Evolutionary conservation across 2,329 filamentous ascomycete genomes (phyloP).

Genomic region (Colletotrichum ledebouriae): DNA sequence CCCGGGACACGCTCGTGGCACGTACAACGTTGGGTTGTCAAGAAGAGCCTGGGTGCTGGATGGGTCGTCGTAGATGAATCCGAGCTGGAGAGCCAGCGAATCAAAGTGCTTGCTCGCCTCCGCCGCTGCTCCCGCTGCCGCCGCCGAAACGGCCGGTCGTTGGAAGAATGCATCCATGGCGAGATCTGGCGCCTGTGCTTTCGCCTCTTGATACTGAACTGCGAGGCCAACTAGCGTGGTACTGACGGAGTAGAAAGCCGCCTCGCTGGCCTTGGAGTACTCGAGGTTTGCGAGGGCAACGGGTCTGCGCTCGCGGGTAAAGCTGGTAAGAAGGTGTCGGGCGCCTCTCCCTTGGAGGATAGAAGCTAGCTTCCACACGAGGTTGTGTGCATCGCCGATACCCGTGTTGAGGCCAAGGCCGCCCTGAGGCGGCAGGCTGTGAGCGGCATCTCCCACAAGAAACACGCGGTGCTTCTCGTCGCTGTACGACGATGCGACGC

Average conservation of each 20-base stretch:
- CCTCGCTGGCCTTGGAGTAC: constrained; percentile 35
- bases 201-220: constrained; percentile 23
- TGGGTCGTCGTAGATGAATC: constrained; percentile 29
- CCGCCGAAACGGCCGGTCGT: constrained; percentile 7
- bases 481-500: constrained; percentile 27
- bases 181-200: constrained; percentile 9
- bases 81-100: constrained; percentile 36
- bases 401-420: constrained; percentile 72
- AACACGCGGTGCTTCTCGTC: constrained; percentile 47
- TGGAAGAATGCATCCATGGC: constrained; percentile 26
- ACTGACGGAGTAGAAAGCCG: constrained; percentile 34
- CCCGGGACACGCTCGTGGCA: constrained; percentile 27
- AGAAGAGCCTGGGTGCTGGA: constrained; percentile 12
- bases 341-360: constrained; percentile 15
- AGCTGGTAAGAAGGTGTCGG: constrained; percentile 20
- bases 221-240: constrained; percentile 27
- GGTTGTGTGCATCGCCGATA: constrained; percentile 67
- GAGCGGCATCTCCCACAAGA: constrained; percentile 69
- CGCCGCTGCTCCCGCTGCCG: constrained; percentile 16
- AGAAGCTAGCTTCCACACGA: constrained; percentile 62
- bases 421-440: constrained; percentile 68
- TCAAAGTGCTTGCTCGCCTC: constrained; percentile 36
- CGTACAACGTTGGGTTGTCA: constrained; percentile 20
- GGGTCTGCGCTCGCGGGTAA: constrained; percentile 25
- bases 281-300: constrained; percentile 37